A percentile compares a stretch with the other conserved stretches of the same genome.
phyloP scores from a whole-genome alignment of 2,329 filamentous ascomycete species.

The Incumbomyces delicatus region DNA sequence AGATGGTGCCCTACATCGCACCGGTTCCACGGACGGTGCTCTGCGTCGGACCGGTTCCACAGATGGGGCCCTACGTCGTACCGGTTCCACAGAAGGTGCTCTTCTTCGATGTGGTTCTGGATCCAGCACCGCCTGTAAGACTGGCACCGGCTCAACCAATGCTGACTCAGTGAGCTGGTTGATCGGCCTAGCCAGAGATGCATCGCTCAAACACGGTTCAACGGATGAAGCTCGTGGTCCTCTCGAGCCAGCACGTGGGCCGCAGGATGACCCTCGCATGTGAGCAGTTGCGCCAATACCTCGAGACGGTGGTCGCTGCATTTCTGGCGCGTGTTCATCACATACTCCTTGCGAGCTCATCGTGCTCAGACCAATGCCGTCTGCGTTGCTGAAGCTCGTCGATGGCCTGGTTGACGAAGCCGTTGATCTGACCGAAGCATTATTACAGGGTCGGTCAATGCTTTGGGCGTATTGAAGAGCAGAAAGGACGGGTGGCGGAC shows the following conservation, averaged over 20 bases:
- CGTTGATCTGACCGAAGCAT: neutral
- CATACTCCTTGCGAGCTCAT: neutral
- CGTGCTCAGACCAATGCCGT: neutral
- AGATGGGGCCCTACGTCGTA: constrained; percentile 9
- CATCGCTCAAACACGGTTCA: neutral
- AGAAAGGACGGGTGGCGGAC: neutral
- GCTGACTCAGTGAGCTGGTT: neutral
- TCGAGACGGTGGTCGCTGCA: constrained; percentile 1
- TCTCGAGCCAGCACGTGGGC: neutral
- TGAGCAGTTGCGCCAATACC: neutral
- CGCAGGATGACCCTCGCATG: constrained; percentile 4
- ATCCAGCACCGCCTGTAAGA: neutral
- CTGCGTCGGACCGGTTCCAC: constrained; percentile 9
- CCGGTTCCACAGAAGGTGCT: neutral
- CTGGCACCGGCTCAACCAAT: neutral
- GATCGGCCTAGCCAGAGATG: neutral
- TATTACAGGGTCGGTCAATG: neutral
- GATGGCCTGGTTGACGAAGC: neutral
- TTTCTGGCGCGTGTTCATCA: constrained; percentile 1
- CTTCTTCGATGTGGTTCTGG: constrained; percentile 3
- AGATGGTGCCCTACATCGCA: constrained; percentile 11
- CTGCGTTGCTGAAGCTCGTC: neutral
- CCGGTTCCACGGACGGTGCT: constrained; percentile 4
- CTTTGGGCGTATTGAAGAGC: neutral
- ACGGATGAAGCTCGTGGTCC: constrained; percentile 1